phyloP scores from a whole-genome alignment of 2,329 filamentous ascomycete species.

The Geosmithia putterillii region DNA sequence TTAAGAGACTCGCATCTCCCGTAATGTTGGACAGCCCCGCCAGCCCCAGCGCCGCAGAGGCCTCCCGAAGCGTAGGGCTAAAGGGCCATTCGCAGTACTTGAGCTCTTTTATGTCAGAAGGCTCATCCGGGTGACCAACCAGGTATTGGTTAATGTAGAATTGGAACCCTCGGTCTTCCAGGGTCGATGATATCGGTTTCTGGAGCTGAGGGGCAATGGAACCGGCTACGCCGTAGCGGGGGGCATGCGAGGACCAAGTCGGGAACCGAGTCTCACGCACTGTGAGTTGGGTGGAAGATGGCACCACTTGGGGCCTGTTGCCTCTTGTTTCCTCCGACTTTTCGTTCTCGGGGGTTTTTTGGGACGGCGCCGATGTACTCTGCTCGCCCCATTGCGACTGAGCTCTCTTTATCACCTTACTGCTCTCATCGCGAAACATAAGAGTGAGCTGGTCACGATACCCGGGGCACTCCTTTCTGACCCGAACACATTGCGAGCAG shows the following conservation, averaged over 20 bases:
- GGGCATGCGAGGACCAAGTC: neutral
- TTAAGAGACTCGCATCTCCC: slow-evolving; percentile 30
- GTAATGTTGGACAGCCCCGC: slow-evolving; percentile 44
- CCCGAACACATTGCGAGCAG: slow-evolving; percentile 50
- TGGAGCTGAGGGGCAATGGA: slow-evolving; percentile 1
- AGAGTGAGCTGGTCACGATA: slow-evolving; percentile 52
- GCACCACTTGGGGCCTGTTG: neutral
- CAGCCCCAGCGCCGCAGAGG: slow-evolving; percentile 45
- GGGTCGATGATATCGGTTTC: slow-evolving; percentile 23
- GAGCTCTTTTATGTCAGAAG: slow-evolving; percentile 23
- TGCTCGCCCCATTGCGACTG: slow-evolving; percentile 33
- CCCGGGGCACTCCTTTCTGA: slow-evolving; percentile 47
- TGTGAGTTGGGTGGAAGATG: neutral
- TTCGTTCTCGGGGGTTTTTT: neutral
- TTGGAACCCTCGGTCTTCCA: slow-evolving; percentile 33
- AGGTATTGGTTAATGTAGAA: slow-evolving; percentile 41
- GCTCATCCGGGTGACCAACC: slow-evolving; percentile 37
- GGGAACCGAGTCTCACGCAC: neutral
- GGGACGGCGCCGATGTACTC: neutral
- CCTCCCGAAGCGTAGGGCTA: slow-evolving; percentile 26
- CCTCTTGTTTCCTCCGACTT: neutral
- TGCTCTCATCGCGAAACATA: slow-evolving; percentile 56
- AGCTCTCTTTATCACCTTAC: slow-evolving; percentile 46
- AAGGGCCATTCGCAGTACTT: slow-evolving; percentile 21
- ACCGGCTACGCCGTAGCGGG: neutral